Evolutionary conservation across 495 filamentous ascomycete genomes (phyloP).

Genomic region (Evernia prunastri): DNA sequence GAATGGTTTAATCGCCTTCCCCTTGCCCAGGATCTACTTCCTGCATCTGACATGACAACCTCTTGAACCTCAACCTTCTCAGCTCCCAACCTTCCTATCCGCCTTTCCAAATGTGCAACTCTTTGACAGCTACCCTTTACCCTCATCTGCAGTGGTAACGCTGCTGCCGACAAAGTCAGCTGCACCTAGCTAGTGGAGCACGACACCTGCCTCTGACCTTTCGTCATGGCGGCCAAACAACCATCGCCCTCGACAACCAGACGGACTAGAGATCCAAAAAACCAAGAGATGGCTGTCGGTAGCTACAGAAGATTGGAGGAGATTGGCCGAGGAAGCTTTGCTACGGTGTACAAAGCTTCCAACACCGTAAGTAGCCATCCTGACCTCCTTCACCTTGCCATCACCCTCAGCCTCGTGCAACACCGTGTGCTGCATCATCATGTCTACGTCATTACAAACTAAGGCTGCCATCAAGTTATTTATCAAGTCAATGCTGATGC

Average conservation of each 20-base stretch:
- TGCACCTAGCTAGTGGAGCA: neutral
- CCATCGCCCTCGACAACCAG: conserved; percentile 38
- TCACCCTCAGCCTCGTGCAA: neutral
- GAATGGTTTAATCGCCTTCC: conserved; percentile 17
- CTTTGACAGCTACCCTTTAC: conserved; percentile 39
- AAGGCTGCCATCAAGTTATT: neutral
- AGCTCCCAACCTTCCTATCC: conserved; percentile 11
- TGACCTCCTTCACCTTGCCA: neutral
- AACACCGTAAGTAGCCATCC: conserved; percentile 60
- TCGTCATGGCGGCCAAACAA: conserved; percentile 38
- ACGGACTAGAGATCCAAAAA: conserved; percentile 39
- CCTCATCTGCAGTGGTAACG: conserved; percentile 43
- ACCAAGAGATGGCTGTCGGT: conserved; percentile 62
- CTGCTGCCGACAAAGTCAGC: conserved; percentile 10
- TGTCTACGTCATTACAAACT: neutral
- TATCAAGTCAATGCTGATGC: conserved; percentile 38
- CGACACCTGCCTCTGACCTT: conserved; percentile 16
- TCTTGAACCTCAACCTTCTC: conserved; percentile 12
- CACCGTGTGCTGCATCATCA: neutral
- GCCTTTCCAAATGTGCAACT: conserved; percentile 40
- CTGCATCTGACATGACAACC: conserved; percentile 16
- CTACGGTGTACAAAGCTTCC: conserved; percentile 80
- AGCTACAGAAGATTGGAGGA: conserved; percentile 71
- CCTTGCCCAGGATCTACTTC: conserved; percentile 20
- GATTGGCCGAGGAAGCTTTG: conserved; percentile 94